Evolutionary conservation across 331 rosid species (phyloP), one percentile per base, ranked within the genome.

Genomic region (Malus hybrid): DNA sequence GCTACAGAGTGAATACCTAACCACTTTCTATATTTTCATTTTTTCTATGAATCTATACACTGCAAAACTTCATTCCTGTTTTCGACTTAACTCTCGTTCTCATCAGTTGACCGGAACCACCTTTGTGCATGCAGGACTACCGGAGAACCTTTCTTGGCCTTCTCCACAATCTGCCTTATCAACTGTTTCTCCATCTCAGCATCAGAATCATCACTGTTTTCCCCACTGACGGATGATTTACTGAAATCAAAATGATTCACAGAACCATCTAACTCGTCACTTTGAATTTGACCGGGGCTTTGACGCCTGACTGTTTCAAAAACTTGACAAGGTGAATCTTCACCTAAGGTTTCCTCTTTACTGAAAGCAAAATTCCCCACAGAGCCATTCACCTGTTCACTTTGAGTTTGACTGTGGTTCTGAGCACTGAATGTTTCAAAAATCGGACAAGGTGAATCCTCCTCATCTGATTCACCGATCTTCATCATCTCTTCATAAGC

Each of bases 101-200:
- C 85, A 60, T 85, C 88, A 85, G 69, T 64, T 8, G 64, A n/a
- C 64, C 6, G 28, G 14, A 93, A 79, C 78, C 90, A 76, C 81
- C 77, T 86, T 76, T 86, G 87, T 44, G 91, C 93, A 74, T 93
- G 83, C 70, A 85, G 81, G n/a, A 89, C 84, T 24, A 86, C 89
- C 32, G 90, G 92, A 73, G 93, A 93, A 71, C 96, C 96, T 84
- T 82, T 91, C 84, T 81, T 91, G 85, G 92, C 87, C 79, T 88
- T 85, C 82, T 91, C 98, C 83, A 93, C 92, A 73, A 91, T 89
- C 74, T 89, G 87, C 86, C 76, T 83, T 73, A 91, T 91, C 83
- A 93, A 77, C 32, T 87, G 88, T 70, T 72, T 86, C 82, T 91
- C 92, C 86, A 80, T 70, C 77, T 91, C 97, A 76, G 73, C 74